These are phyloP conservation scores for Castanea sativa DNA, from an alignment of 306 rosid genomes.

Conservation along the genomic window DNA sequence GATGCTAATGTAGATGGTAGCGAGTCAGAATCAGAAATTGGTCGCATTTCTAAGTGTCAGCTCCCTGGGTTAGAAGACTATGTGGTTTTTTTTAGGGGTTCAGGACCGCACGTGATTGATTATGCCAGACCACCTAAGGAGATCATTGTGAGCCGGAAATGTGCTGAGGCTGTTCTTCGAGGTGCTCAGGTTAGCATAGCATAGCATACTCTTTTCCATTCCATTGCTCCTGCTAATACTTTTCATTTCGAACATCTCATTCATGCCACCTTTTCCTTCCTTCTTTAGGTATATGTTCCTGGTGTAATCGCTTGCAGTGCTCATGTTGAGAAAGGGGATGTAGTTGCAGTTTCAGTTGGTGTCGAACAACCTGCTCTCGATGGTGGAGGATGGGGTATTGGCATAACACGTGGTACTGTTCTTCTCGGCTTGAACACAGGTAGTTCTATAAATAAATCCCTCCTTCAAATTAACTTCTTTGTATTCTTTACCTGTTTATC, in stretches of 20 bases:
- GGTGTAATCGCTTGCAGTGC: conserved; percentile 94
- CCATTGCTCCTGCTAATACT: too few relatives aligned
- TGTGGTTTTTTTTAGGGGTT: conserved; percentile 78
- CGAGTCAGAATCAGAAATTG: conserved; percentile 13
- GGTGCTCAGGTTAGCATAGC: conserved; percentile 77
- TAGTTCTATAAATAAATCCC: conserved; percentile 20
- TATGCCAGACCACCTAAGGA: conserved; percentile 74
- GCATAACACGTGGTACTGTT: conserved; percentile 82
- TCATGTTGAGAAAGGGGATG: conserved; percentile 87
- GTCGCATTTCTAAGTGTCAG: conserved; percentile 54
- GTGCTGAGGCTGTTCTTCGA: conserved; percentile 96
- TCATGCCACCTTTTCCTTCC: not conserved
- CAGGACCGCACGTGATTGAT: conserved; percentile 73
- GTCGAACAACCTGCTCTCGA: conserved; percentile 72
- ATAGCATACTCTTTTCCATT: not conserved
- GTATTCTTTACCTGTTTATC: not conserved
- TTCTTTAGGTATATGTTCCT: conserved; percentile 73
- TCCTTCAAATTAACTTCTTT: not conserved
- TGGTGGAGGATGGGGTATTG: conserved; percentile 75
- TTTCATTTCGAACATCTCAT: too few relatives aligned
- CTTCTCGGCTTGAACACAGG: conserved; percentile 74
- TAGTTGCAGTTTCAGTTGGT: conserved; percentile 77
- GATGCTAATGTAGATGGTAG: conserved; percentile 6
- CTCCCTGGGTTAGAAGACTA: conserved; percentile 74
- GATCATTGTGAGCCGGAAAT: conserved; percentile 84